Conservation (phyloP, 352 stramenopile species). For the Globisporangium paroecandrum region DNA sequence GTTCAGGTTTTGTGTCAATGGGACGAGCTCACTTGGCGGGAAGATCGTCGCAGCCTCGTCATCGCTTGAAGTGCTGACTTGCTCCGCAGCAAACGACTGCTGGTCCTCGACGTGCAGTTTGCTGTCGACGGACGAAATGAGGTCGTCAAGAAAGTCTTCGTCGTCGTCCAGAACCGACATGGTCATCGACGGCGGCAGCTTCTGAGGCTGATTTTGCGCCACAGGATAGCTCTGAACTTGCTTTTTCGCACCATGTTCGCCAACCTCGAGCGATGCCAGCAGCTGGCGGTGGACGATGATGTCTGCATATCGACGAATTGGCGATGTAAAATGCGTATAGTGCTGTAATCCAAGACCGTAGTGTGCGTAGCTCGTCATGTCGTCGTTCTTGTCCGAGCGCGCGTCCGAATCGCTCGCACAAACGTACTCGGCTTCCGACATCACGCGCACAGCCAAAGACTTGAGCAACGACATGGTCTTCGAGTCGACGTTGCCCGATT, state of each 20-base stretch:
- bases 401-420: constrained; percentile 65
- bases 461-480: constrained; percentile 89
- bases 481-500: constrained; percentile 52
- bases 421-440: constrained; percentile 94
- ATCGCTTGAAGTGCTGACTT: background rate
- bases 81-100: background rate
- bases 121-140: constrained; percentile 60
- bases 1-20: constrained; percentile 87
- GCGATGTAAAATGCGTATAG: constrained; percentile 92
- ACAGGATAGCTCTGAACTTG: background rate
- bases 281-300: constrained; percentile 91
- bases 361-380: constrained; percentile 70
- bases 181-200: constrained; percentile 42
- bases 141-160: constrained; percentile 61
- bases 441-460: constrained; percentile 91
- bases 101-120: constrained; percentile 36
- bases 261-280: constrained; percentile 43
- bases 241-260: background rate
- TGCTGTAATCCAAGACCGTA: constrained; percentile 87
- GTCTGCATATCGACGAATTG: constrained; percentile 89
- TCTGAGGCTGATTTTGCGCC: constrained; percentile 3
- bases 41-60: constrained; percentile 30
- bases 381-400: constrained; percentile 32
- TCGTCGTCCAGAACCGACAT: constrained; percentile 59
- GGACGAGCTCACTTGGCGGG: constrained; percentile 61